Conservation (phyloP, 306 rosid genomes). For the Cicer yamashitae region DNA sequence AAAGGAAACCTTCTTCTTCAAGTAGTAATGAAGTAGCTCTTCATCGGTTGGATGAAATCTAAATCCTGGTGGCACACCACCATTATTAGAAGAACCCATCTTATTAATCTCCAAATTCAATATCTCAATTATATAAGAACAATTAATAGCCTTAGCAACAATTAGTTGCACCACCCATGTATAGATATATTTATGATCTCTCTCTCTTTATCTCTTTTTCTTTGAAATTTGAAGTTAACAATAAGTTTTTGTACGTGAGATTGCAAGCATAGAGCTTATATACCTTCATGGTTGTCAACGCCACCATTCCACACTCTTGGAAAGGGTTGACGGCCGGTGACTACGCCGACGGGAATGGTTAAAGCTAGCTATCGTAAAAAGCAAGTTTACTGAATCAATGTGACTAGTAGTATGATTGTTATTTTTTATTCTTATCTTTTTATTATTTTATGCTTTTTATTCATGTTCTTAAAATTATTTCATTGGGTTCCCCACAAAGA, state of each 20-base stretch:
- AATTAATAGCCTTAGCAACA: background rate
- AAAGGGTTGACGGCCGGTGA: constrained; percentile 93
- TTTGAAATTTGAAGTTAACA: constrained; percentile 26
- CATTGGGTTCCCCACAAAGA: constrained; percentile 49
- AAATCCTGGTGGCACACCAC: constrained; percentile 96
- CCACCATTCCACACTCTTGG: constrained; percentile 44
- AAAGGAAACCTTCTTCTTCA: constrained; percentile 86
- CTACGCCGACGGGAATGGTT: constrained; percentile 91
- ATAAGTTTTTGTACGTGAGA: constrained; percentile 44
- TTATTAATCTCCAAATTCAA: constrained; percentile 14
- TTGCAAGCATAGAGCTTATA: constrained; percentile 50
- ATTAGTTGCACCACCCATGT: background rate
- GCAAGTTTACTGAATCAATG: constrained; percentile 65
- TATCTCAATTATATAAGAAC: constrained; percentile 1
- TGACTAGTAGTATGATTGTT: constrained; percentile 44
- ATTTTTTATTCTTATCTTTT: constrained; percentile 36
- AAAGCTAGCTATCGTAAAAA: constrained; percentile 76
- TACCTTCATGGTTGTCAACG: constrained; percentile 63
- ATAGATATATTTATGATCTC: background rate
- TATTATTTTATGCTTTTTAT: constrained; percentile 3
- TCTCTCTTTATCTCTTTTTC: background rate
- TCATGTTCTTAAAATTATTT: background rate
- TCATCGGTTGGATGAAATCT: constrained; percentile 96
- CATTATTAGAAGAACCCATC: constrained; percentile 82
- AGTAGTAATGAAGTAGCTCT: constrained; percentile 85